Conservation (phyloP, 139 green algal genomes). For the Spirogloea muscicola region DNA sequence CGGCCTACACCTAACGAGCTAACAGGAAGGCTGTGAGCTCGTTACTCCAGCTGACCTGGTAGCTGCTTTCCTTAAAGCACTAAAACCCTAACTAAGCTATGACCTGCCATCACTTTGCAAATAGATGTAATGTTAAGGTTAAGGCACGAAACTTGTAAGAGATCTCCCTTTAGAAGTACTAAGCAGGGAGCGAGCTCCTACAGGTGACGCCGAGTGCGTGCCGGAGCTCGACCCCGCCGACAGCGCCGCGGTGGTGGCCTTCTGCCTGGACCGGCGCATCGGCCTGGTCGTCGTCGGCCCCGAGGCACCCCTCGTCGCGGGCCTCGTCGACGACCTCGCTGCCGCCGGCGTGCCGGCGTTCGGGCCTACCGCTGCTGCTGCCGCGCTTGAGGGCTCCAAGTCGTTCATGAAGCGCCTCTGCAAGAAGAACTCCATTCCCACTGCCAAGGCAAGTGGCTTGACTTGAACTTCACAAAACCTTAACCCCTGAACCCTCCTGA, state of each 20-base stretch:
- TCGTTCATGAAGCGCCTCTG: constrained; percentile 93
- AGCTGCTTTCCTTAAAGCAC: too few species aligned
- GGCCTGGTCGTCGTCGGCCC: constrained; percentile 48
- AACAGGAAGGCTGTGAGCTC: too few species aligned
- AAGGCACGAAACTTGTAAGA: too few species aligned
- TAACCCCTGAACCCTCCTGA: too few species aligned
- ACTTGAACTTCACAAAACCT: too few species aligned
- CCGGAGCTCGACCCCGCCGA: constrained; percentile 33
- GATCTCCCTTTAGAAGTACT: too few species aligned
- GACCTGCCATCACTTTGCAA: too few species aligned
- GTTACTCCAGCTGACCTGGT: too few species aligned
- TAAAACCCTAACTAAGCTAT: too few species aligned
- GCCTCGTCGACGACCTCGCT: constrained; percentile 76
- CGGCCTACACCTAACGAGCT: too few species aligned
- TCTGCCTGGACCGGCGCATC: constrained; percentile 34
- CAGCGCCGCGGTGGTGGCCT: constrained; percentile 35
- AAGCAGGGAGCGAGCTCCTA: too few species aligned
- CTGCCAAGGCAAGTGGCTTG: too few species aligned
- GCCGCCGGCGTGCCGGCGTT: constrained; percentile 75
- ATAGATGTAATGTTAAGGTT: background rate
- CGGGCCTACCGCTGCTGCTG: constrained; percentile 75
- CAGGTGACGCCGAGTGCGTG: constrained; percentile 39
- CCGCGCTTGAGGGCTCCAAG: constrained; percentile 92
- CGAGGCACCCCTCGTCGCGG: constrained; percentile 81
- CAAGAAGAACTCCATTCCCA: constrained; percentile 90